A percentile compares a stretch with the other conserved stretches of the same genome.
phyloP scores from a whole-genome alignment of 2,329 filamentous ascomycete genomes.

The Leptodontidium sp. region DNA sequence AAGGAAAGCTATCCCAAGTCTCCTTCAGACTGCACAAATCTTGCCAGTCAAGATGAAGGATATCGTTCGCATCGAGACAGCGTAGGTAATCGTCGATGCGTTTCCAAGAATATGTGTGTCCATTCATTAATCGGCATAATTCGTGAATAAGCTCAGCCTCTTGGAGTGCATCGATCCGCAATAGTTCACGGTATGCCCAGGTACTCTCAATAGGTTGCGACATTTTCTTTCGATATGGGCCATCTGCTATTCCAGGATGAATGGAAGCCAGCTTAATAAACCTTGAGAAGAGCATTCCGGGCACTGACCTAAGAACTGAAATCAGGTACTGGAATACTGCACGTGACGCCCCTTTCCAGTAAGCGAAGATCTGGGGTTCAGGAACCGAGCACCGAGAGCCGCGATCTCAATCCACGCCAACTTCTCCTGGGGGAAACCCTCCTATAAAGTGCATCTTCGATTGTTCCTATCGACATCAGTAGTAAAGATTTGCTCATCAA shows the following conservation, averaged over 20 bases:
- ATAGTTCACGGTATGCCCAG: slow-evolving; percentile 11
- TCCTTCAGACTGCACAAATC: background rate
- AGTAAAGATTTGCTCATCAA: background rate
- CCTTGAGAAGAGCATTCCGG: background rate
- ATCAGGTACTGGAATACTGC: background rate
- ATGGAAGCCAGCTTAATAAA: background rate
- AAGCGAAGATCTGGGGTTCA: background rate
- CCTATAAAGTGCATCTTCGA: background rate
- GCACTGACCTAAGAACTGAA: background rate
- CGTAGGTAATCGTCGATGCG: background rate
- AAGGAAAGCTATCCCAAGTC: slow-evolving; percentile 9
- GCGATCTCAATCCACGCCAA: slow-evolving; percentile 3
- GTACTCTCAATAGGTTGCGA: slow-evolving; percentile 4
- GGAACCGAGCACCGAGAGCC: slow-evolving; percentile 6
- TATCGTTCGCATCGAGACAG: background rate
- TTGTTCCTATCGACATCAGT: background rate
- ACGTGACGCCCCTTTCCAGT: background rate
- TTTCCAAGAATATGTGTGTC: slow-evolving; percentile 13
- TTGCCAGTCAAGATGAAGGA: slow-evolving; percentile 2
- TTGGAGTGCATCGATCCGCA: slow-evolving; percentile 8
- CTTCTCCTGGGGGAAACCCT: background rate
- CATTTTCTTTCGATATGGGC: background rate
- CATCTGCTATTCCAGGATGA: background rate
- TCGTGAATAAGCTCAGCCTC: slow-evolving; percentile 13
- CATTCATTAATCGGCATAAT: slow-evolving; percentile 8